Percentiles rank a stretch among this genome's conserved stretches.
These are phyloP conservation scores for Narthecium ossifragum DNA, from an alignment of 106 monocot genomes.

Conservation along the genomic window DNA sequence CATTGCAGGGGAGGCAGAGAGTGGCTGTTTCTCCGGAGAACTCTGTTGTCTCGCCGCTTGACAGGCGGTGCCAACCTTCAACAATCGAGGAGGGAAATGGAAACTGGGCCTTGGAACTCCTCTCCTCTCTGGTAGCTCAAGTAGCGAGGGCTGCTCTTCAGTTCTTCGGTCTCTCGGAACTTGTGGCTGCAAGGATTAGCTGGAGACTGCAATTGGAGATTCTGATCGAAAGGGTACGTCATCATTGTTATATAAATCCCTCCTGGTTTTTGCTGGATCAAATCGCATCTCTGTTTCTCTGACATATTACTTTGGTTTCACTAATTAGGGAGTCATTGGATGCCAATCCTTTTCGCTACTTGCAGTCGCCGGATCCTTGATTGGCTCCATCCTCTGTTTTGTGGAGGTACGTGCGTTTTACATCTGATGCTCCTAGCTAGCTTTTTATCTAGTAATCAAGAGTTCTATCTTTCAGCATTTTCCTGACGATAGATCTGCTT, in stretches of 20 bases:
- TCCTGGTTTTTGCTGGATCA: background rate
- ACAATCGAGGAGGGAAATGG: background rate
- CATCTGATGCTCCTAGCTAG: too few species aligned
- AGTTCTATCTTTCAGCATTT: too few species aligned
- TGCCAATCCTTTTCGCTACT: constrained; percentile 33
- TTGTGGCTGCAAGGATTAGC: background rate
- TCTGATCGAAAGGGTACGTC: constrained; percentile 23
- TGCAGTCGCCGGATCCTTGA: constrained; percentile 40
- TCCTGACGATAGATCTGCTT: too few species aligned
- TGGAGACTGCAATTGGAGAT: constrained; percentile 9
- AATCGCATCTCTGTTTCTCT: too few species aligned
- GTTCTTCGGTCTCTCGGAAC: background rate
- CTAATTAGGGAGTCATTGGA: constrained; percentile 21
- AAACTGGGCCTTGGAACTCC: background rate
- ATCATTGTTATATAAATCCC: background rate
- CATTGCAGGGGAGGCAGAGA: background rate
- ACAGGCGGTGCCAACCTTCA: background rate
- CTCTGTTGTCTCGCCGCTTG: background rate
- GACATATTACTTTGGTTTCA: background rate
- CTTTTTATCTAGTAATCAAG: too few species aligned
- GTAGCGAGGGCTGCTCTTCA: background rate
- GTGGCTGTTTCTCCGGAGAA: background rate
- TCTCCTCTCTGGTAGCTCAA: background rate
- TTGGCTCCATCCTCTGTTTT: constrained; percentile 37
- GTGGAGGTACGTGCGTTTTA: constrained; percentile 17